phyloP scores from a whole-genome alignment of 257 asterid genomes.

The Solanum chilense region DNA sequence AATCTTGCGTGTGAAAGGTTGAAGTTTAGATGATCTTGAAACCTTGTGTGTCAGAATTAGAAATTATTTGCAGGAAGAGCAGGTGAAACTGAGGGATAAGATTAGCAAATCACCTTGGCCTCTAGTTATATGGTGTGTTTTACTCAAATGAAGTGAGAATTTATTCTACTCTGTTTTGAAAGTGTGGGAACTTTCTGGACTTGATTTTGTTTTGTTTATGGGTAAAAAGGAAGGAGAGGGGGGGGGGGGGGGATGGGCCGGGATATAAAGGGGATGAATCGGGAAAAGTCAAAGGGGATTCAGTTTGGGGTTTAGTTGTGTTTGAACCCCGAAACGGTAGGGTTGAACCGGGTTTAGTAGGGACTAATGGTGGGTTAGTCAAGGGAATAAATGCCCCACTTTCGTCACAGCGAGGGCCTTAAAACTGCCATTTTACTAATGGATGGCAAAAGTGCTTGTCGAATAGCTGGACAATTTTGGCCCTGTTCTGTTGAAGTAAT shows the following conservation, averaged over 20 bases:
- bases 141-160: neutral
- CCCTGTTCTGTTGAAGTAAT: neutral
- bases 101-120: neutral
- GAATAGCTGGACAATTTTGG: neutral
- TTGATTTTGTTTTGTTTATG: neutral
- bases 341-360: neutral
- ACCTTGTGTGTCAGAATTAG: neutral
- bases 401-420: neutral
- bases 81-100: conserved; percentile 28
- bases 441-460: neutral
- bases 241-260: rapidly evolving
- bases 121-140: neutral
- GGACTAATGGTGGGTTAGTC: neutral
- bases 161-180: neutral
- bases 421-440: neutral
- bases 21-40: neutral
- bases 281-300: neutral
- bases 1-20: neutral
- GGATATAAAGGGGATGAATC: neutral
- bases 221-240: neutral
- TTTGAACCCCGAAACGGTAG: neutral
- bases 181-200: neutral
- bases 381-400: neutral
- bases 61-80: neutral
- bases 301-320: neutral